Evolutionary conservation across 305 asterid species (phyloP), one percentile per base, ranked within the genome.

Genomic region (Rubia peregrina): DNA sequence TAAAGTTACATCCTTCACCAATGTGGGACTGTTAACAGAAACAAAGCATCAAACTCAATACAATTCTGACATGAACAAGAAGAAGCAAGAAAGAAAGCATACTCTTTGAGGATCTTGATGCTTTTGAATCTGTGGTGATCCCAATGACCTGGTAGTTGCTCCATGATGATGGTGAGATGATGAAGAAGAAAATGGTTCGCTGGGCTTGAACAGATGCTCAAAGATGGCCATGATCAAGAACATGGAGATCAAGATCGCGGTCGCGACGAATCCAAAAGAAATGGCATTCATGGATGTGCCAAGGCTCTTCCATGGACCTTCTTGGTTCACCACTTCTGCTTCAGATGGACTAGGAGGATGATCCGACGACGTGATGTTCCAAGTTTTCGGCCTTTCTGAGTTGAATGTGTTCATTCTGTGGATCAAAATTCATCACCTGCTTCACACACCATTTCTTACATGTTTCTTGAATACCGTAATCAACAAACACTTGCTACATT

Each of bases 151-250:
- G 46, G 48, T 21, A 42, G 77, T 30, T 11, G 63, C 66, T 30
- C 62, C 56, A 2, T 51, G 57, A 51, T 51, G 57, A 1, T 51
- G 80, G 44, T 75, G 77, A 63, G 86, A 64, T 19, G 83, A 74
- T 66, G 83, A 77, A 72, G 83, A 77, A 72, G 83, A 71, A 66
- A 72, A 80, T 22, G 87, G 74, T 40, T 81, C 78, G 61, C 48
- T 81, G 41, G 96, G 91, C 83, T 85, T 78, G 79, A 92, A 88
- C 17, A 92, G 76, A 84, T 88, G 96, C 82, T 90, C 97, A 61
- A 92, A 92, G 21, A 90, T 83, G 16, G 97, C 98, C 97, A 92
- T 92, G 66, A 90, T 85, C 43, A 92, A 86, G 65, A 90, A 90
- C 98, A 92, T 90, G 0, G 96, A 88, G 38, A 90, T 75, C 84